Evolutionary conservation across 495 filamentous ascomycete species (phyloP).

Genomic region (Barbatosphaeria neglecta): DNA sequence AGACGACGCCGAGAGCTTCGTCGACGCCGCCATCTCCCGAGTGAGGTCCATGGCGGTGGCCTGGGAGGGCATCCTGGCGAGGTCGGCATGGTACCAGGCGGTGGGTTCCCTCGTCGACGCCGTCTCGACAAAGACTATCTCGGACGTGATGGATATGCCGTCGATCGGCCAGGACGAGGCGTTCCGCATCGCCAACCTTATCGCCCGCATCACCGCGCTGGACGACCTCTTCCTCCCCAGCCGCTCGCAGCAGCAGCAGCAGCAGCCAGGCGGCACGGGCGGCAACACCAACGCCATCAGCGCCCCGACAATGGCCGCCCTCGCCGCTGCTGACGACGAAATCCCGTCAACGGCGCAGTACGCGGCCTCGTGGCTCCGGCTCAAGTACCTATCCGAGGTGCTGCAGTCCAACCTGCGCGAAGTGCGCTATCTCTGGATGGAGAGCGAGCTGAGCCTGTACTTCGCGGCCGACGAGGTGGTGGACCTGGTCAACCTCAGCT

Average conservation of each 20-base stretch:
- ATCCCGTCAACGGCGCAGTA: constrained; percentile 68
- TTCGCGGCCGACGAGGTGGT: constrained; percentile 76
- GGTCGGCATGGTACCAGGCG: constrained; percentile 73
- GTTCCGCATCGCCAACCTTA: constrained; percentile 60
- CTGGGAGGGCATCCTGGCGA: constrained; percentile 73
- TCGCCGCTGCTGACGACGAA: constrained; percentile 20
- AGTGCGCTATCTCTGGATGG: constrained; percentile 77
- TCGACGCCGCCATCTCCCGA: constrained; percentile 54
- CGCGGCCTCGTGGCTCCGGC: constrained; percentile 71
- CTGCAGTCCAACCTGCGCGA: constrained; percentile 82
- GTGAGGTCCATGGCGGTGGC: constrained; percentile 55
- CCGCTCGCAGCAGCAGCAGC: constrained; percentile 5
- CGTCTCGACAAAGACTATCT: constrained; percentile 65
- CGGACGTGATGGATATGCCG: constrained; percentile 74
- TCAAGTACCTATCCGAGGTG: constrained; percentile 81
- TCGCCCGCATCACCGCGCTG: constrained; percentile 54
- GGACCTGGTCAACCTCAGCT: constrained; percentile 77
- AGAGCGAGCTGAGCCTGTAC: constrained; percentile 72
- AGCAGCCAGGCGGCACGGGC: no score
- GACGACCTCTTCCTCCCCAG: constrained; percentile 66
- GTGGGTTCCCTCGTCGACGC: constrained; percentile 75
- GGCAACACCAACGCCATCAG: no score
- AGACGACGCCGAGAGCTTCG: constrained; percentile 56
- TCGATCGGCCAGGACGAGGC: constrained; percentile 85
- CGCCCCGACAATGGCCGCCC: no score